Evolutionary conservation across 345 rosid species (phyloP), one percentile per base, ranked within the genome.

Genomic region (Brassica napus): DNA sequence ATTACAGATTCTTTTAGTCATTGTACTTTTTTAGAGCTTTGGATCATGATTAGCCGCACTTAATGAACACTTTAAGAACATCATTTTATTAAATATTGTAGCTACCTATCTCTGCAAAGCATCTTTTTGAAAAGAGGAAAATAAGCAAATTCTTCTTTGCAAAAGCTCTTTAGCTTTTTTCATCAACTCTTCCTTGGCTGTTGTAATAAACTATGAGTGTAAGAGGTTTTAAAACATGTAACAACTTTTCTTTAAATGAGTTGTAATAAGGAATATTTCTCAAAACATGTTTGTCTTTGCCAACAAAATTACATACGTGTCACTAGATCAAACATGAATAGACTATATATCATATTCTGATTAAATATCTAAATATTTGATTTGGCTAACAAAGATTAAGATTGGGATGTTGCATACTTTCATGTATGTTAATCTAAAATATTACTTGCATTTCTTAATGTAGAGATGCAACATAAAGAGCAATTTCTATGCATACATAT

Each of bases 151-250:
- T 72, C 62, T 66, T 66, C 72, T 73, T 68, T 72, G 77, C 42
- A 32, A 73, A 79, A 72, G 73, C 49, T 79, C 15, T 67, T 44
- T 73, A 79, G 82, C 77, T 78, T 58, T 49, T 49, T n/a, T 67
- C 66, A 67, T 72, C 59, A 72, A 44, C 32, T 58, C 82, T 73
- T 32, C 77, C 44, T 44, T 3, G 16, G 31, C 55, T 66, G 23
- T 47, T 59, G 76, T 35, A 71, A 71, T 54, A 64, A 77, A 71
- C 30, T 21, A 30, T 30, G 68, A 78, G 68, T 72, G 68, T 42
- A 73, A 73, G 15, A 72, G 82, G 68, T 58, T 72, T 28, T 31
- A 31, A 65, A 55, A 23, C 18, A 26, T 71, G 37, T 34, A 71
- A 54, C 81, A 64, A 34, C 76, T 71, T 64, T 37, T 77, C 57